phyloP scores from a whole-genome alignment of 352 stramenopile species.

The Saprolegnia parasitica region DNA sequence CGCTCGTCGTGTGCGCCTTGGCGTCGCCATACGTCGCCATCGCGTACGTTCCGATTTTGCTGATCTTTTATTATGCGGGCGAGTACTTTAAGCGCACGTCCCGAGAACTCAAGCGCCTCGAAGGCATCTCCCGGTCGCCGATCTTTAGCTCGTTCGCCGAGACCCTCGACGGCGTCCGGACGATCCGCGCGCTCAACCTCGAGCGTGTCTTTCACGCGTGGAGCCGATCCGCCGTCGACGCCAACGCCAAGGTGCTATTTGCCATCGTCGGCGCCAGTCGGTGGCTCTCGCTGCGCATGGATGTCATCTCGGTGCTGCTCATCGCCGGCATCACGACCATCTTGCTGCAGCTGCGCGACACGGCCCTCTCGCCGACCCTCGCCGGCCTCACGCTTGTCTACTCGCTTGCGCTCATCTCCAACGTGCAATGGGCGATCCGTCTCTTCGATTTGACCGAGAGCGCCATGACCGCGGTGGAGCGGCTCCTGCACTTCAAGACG shows the following conservation, averaged over 20 bases:
- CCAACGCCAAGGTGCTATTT: background rate
- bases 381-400: background rate
- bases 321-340: background rate
- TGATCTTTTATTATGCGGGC: conserved; percentile 7
- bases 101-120: conserved; percentile 27
- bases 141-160: conserved; percentile 27
- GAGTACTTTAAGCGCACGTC: conserved; percentile 23
- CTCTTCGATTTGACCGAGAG: background rate
- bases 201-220: background rate
- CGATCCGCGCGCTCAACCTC: background rate
- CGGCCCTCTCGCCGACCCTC: background rate
- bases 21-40: conserved; percentile 1
- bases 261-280: background rate
- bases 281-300: background rate
- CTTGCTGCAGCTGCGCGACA: background rate
- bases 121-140: conserved; percentile 25
- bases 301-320: background rate
- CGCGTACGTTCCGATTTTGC: conserved; percentile 6
- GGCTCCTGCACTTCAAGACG: background rate
- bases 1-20: background rate
- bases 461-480: background rate
- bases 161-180: background rate
- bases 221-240: background rate
- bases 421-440: background rate
- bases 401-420: background rate